Base-by-base conservation (phyloP, 164 flowering plant genomes). In the Nymphaea thermarum region DNA sequence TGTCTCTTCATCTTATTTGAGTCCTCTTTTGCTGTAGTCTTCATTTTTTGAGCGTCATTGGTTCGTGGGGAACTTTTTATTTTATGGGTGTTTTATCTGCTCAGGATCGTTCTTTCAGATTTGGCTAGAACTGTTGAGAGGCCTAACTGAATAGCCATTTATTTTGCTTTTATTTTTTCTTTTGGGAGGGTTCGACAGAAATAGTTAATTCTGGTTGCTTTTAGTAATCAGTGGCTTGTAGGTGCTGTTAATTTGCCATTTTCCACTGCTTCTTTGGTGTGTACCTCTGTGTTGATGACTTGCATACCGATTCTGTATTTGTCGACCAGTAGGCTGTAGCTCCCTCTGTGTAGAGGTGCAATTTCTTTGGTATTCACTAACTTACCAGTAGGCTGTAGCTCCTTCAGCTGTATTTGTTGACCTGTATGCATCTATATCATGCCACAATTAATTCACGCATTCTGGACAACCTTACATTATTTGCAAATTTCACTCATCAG, bases 281-380 rank as follows among this genome's bases (percentile, higher is more conserved):
- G 36, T 25, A 25, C 36, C 57, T 51, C 8, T 51, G 8, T 8
- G 57, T 51, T 51, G 57, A 51, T 51, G 8, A 8, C 8, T 51
- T 51, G 8, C 12, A 51, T 51, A 51, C 14, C 8, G 14, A 51
- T 43, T 70, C 82, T 84, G 90, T 66, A 86, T 86, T 62, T 81
- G 79, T 53, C 87, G 84, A 67, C 84, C 87, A 11, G 69, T 86
- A 86, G 90, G 64, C 87, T 86, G 15, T 87, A 86, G 65, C 86
- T 84, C 76, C 90, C 84, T 77, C 85, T 25, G 36, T 25, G 36
- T 86, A 63, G 90, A 86, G 90, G 87, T 82, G 78, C 73, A 82
- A 73, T 62, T 63, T 44, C 12, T 18, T 7, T 51, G 57, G 5
- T 51, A 51, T 51, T 51, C 57, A 8, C 14, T 10, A 8, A 51